Evolutionary conservation across 176 grass and related monocot genomes (phyloP).

Genomic region (Oryza punctata): DNA sequence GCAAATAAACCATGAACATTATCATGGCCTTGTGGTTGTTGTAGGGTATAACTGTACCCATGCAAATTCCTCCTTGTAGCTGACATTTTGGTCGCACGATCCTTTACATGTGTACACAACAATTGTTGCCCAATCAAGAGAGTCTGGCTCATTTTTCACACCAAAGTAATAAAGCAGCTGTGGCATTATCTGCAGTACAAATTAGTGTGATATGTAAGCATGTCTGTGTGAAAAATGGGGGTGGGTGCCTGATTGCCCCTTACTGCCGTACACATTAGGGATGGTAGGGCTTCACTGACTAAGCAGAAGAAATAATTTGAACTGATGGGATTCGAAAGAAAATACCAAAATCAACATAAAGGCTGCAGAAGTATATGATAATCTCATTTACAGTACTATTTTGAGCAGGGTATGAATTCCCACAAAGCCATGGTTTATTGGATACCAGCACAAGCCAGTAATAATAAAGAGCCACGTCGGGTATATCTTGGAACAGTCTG

Average conservation of each 20-base stretch:
- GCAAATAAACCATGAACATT: conserved; percentile 25
- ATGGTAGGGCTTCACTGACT: conserved; percentile 10
- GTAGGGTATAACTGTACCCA: conserved; percentile 91
- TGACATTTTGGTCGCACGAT: conserved; percentile 68
- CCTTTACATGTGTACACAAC: conserved; percentile 72
- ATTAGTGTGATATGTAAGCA: conserved; percentile 27
- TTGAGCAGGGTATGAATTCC: not conserved
- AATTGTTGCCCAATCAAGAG: conserved; percentile 96
- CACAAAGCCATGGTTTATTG: not conserved
- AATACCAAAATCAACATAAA: conserved; percentile 20
- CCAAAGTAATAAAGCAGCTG: conserved; percentile 87
- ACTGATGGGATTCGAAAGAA: not conserved
- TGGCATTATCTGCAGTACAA: conserved; percentile 84
- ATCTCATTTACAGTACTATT: conserved; percentile 28
- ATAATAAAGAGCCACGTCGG: not conserved
- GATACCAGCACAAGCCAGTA: not conserved
- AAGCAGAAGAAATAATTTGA: not conserved
- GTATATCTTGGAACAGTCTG: not conserved
- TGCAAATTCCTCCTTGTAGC: conserved; percentile 87
- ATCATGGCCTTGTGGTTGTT: conserved; percentile 23
- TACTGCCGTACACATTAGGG: not conserved
- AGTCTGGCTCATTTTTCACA: conserved; percentile 74
- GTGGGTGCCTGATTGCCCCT: not conserved
- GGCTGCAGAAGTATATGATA: not conserved
- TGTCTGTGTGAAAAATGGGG: not conserved